Percentiles rank a stretch among this genome's conserved stretches.
Conservation (phyloP, 768 basidiomycete species). For the Pleurotus salmoneostramineus region DNA sequence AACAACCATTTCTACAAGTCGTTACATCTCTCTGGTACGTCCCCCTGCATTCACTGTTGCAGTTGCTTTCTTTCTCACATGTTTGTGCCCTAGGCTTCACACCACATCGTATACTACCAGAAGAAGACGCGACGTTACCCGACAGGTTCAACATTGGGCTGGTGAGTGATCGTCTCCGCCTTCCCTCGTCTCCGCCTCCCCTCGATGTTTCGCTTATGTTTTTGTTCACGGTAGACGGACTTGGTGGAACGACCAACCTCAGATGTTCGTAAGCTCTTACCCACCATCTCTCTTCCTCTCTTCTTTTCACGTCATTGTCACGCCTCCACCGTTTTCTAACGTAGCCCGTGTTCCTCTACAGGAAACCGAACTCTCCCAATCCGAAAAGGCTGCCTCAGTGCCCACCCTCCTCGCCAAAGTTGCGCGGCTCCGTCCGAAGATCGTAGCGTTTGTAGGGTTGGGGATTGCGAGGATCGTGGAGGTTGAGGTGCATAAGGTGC, state of each 20-base stretch:
- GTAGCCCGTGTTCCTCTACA: conserved; percentile 11
- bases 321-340: background rate
- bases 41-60: background rate
- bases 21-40: conserved; percentile 58
- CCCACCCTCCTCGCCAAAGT: conserved; percentile 61
- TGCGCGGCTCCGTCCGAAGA: conserved; percentile 45
- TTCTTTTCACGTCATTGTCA: background rate
- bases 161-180: conserved; percentile 33
- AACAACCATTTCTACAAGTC: conserved; percentile 84
- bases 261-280: conserved; percentile 34
- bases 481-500: conserved; percentile 9
- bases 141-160: conserved; percentile 58
- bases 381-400: conserved; percentile 52
- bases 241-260: conserved; percentile 67
- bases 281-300: background rate
- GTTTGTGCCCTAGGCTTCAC: conserved; percentile 50
- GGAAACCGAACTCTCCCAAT: conserved; percentile 51
- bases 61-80: background rate
- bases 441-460: conserved; percentile 80
- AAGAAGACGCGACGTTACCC: conserved; percentile 60
- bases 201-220: background rate
- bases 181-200: background rate
- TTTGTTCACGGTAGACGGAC: conserved; percentile 52
- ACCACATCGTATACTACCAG: conserved; percentile 40
- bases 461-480: conserved; percentile 46